Evolutionary conservation across 176 grass and related monocot genomes (phyloP), one percentile per base, ranked within the genome.

Genomic region (Phragmites australis): DNA sequence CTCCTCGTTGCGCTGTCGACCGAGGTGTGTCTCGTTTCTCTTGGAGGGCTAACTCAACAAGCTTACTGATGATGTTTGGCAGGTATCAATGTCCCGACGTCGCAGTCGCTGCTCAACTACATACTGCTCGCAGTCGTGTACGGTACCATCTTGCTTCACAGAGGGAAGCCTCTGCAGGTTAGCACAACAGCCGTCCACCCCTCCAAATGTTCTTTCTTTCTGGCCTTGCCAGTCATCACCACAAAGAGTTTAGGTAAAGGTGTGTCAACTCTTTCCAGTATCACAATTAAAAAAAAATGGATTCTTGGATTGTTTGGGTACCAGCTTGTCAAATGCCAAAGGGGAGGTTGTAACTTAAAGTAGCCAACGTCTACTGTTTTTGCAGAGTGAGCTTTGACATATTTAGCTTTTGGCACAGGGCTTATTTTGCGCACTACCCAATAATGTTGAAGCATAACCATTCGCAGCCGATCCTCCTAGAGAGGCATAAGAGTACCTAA

Each of bases 71-170:
- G 29, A 58, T 74, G 13, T 45, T 43, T 70, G 52, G 42, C 74
- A 93, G 91, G 88, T 9, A 90, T 93, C 51, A 71, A 88, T 74
- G 88, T 75, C 39, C 91, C 88, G 27, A 90, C 91, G 12, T 90
- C 91, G 2, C 91, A 93, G 65, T 93, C 91, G 22, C 87, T 93
- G 65, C 66, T 90, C 72, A 93, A 88, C 72, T 93, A 93, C 73
- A 25, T 93, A 30, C 80, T 93, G 14, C 76, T 90, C 31, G 77
- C 75, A 5, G 52, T 93, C 62, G 48, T 90, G 48, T 88, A 93
- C 43, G 91, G 91, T 26, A 63, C 50, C 41, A 68, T 83, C 41
- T 56, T 90, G 67, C 23, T 90, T 60, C 66, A 85, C 66, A 72
- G 85, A 64, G 65, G 62, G 74, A 77, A 43, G 34, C 85, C 87